Conservation (phyloP, 2,329 filamentous ascomycete species). For the Aspergillus sp. region DNA sequence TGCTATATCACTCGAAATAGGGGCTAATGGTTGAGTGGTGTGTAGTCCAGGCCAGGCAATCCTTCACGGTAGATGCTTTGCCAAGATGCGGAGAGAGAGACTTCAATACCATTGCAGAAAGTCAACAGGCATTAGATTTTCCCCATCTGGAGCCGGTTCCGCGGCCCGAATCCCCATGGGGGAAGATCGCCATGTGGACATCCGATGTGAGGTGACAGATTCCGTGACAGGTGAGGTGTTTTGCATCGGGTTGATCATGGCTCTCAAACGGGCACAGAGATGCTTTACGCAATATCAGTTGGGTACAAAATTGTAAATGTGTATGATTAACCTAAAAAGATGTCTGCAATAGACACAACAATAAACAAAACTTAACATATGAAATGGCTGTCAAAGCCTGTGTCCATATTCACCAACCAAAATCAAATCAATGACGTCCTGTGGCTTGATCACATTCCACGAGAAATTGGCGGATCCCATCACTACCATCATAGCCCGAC, state of each 20-base stretch:
- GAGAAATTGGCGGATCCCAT: slow-evolving; percentile 65
- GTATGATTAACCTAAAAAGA: too few species aligned
- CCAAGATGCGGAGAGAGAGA: slow-evolving; percentile 5
- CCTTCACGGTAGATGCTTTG: not conserved
- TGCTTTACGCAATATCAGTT: too few species aligned
- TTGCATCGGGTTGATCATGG: too few species aligned
- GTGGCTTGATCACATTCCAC: slow-evolving; percentile 58
- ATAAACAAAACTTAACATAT: slow-evolving; percentile 1
- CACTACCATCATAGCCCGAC: slow-evolving; percentile 60
- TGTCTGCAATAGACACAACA: slow-evolving; percentile 1
- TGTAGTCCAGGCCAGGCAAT: not conserved
- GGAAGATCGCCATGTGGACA: not conserved
- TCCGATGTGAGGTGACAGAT: not conserved
- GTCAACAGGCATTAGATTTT: not conserved
- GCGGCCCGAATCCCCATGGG: slow-evolving; percentile 10
- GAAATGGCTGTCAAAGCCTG: slow-evolving; percentile 17
- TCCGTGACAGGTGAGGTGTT: not conserved
- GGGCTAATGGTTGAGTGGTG: too few species aligned
- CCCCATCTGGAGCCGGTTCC: slow-evolving; percentile 1
- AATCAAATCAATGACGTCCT: slow-evolving; percentile 11
- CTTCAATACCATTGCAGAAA: not conserved
- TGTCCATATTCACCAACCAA: slow-evolving; percentile 4
- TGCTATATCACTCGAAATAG: too few species aligned
- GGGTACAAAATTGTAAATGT: too few species aligned
- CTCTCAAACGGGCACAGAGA: too few species aligned